Conservation (phyloP, 1,139 yeast genomes). For the Wickerhamomyces sp. region DNA sequence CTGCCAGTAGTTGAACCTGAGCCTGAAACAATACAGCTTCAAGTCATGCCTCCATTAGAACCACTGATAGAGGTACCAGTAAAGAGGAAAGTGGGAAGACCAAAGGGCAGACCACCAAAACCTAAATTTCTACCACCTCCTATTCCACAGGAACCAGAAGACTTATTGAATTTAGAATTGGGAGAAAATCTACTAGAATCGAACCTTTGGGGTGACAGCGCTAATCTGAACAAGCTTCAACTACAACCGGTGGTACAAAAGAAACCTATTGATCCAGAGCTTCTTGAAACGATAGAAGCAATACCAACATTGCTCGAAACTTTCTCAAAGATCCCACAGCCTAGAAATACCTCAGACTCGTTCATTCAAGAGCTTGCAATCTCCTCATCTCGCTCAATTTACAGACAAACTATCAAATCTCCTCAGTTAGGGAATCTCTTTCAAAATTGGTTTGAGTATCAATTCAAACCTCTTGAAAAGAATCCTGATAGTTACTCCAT, state of each 20-base stretch:
- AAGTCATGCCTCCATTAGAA: slow-evolving; percentile 14
- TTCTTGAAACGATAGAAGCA: slow-evolving; percentile 7
- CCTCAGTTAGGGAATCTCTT: slow-evolving; percentile 17
- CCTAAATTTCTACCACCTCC: background rate
- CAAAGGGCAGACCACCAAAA: slow-evolving; percentile 21
- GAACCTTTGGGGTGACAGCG: background rate
- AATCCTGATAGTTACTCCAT: slow-evolving; percentile 40
- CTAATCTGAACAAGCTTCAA: background rate
- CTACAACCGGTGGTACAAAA: slow-evolving; percentile 1
- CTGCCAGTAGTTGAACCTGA: slow-evolving; percentile 14
- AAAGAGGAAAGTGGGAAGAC: slow-evolving; percentile 6
- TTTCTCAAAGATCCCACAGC: slow-evolving; percentile 1
- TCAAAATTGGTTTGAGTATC: slow-evolving; percentile 39
- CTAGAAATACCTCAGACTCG: slow-evolving; percentile 14
- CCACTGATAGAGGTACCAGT: slow-evolving; percentile 19
- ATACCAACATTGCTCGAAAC: slow-evolving; percentile 3
- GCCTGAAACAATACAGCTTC: slow-evolving; percentile 14
- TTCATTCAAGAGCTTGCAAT: slow-evolving; percentile 37
- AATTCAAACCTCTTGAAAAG: slow-evolving; percentile 42
- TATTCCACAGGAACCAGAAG: background rate
- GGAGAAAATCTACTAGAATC: background rate
- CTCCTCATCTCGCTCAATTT: slow-evolving; percentile 35
- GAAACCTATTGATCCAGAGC: slow-evolving; percentile 1
- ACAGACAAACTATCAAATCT: slow-evolving; percentile 21
- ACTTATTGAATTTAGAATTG: background rate